These are phyloP conservation scores for Periconia sp. DNA, from an alignment of 2,329 filamentous ascomycete species.

Conservation along the genomic window DNA sequence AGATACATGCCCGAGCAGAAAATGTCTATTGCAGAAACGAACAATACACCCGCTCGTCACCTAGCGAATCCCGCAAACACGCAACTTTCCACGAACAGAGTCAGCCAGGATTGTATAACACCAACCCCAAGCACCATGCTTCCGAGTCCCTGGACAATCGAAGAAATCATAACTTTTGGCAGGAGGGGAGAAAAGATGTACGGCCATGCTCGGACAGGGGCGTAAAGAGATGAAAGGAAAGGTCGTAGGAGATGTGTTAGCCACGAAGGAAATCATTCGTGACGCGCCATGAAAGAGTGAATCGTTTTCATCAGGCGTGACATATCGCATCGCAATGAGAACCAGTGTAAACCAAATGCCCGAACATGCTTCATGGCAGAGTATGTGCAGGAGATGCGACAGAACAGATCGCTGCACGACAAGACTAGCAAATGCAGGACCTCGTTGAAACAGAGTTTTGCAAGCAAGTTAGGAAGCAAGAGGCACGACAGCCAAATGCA, in stretches of 20 bases:
- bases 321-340: constrained; percentile 7
- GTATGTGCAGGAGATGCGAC: constrained; percentile 18
- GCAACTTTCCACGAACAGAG: constrained; percentile 2
- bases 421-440: constrained; percentile 20
- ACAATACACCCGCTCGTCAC: constrained; percentile 10
- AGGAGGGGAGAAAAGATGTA: constrained; percentile 20
- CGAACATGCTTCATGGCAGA: constrained; percentile 10
- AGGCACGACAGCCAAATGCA: constrained; percentile 7
- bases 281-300: constrained; percentile 7
- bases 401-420: constrained; percentile 23
- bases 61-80: constrained; percentile 6
- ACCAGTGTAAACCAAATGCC: constrained; percentile 5
- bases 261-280: constrained; percentile 7
- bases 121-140: constrained; percentile 18
- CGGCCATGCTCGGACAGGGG: constrained; percentile 22
- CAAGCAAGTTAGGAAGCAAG: constrained; percentile 17
- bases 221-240: constrained; percentile 15
- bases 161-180: constrained; percentile 37
- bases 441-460: constrained; percentile 24
- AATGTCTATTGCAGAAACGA: constrained; percentile 28
- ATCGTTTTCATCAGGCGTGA: constrained; percentile 12
- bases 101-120: constrained; percentile 3
- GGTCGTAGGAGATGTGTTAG: constrained; percentile 21
- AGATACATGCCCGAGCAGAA: constrained; percentile 38
- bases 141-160: constrained; percentile 19